These are phyloP conservation scores for Penicillium maclennaniae DNA, from an alignment of 495 filamentous ascomycete genomes.

Conservation along the genomic window DNA sequence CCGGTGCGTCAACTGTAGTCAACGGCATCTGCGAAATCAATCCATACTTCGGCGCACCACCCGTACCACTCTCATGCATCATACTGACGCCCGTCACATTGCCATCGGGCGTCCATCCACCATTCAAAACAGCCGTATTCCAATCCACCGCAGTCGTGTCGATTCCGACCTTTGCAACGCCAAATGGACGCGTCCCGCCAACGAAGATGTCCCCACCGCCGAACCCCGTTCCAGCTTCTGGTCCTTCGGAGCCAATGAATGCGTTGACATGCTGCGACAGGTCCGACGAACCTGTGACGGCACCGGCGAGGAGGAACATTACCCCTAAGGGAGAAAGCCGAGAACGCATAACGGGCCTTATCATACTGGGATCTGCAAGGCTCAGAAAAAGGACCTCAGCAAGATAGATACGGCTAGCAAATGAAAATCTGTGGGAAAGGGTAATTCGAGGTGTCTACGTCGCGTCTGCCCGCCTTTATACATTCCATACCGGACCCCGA, in stretches of 20 bases:
- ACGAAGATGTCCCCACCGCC: conserved; percentile 66
- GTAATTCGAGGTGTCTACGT: not conserved
- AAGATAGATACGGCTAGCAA: not conserved
- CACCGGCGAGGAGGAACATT: not conserved
- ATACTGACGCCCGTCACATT: conserved; percentile 61
- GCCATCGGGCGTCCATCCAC: conserved; percentile 57
- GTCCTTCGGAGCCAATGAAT: conserved; percentile 36
- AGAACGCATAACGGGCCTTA: not conserved
- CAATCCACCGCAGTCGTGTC: conserved; percentile 54
- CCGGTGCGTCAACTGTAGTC: conserved; percentile 26
- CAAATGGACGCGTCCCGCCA: conserved; percentile 60
- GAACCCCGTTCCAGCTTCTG: conserved; percentile 25
- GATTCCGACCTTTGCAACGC: conserved; percentile 64
- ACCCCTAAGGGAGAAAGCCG: conserved; percentile 1
- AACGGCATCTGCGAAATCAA: conserved; percentile 62
- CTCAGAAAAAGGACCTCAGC: not conserved
- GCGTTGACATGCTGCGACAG: conserved; percentile 48
- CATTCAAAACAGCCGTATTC: conserved; percentile 44
- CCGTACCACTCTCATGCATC: conserved; percentile 69
- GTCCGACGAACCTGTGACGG: conserved; percentile 14
- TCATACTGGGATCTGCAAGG: not conserved
- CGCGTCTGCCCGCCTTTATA: conserved; percentile 3
- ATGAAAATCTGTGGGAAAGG: not conserved
- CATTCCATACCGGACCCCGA: conserved; percentile 1
- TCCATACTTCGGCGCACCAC: conserved; percentile 67